A percentile compares a stretch with the other conserved stretches of the same genome.
These are phyloP conservation scores for Candida succiphila DNA, from an alignment of 805 yeast species.

Conservation along the genomic window DNA sequence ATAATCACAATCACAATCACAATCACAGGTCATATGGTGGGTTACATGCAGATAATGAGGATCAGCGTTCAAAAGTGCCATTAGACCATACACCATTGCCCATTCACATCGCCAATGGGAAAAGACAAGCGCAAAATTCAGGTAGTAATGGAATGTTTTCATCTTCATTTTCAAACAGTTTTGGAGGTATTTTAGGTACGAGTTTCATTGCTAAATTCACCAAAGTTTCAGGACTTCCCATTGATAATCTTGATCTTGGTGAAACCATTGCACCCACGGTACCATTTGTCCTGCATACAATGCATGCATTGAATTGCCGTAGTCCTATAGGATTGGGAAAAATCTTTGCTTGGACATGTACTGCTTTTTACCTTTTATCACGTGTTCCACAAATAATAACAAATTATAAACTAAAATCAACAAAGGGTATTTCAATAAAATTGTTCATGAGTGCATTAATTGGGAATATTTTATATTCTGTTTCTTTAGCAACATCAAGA, in stretches of 20 bases:
- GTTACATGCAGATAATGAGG: slow-evolving; percentile 3
- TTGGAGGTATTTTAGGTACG: slow-evolving; percentile 15
- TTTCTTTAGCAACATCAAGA: slow-evolving; percentile 36
- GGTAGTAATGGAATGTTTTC: slow-evolving; percentile 1
- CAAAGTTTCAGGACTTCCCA: slow-evolving; percentile 17
- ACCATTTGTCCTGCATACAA: background rate
- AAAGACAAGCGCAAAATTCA: slow-evolving; percentile 1
- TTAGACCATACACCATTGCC: slow-evolving; percentile 3
- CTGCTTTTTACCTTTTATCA: slow-evolving; percentile 36
- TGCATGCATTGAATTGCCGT: background rate
- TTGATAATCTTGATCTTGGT: too few relatives aligned
- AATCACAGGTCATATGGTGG: slow-evolving; percentile 1
- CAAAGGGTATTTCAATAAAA: slow-evolving; percentile 40
- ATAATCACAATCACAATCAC: background rate
- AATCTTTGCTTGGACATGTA: slow-evolving; percentile 41
- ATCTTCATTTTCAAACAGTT: slow-evolving; percentile 3
- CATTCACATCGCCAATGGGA: slow-evolving; percentile 2
- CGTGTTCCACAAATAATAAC: slow-evolving; percentile 42
- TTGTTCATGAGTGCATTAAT: slow-evolving; percentile 37
- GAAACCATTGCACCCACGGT: too few relatives aligned
- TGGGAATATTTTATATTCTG: slow-evolving; percentile 41
- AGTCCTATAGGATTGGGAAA: too few relatives aligned
- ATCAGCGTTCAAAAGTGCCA: slow-evolving; percentile 1
- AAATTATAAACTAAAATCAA: slow-evolving; percentile 34
- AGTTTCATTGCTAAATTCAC: slow-evolving; percentile 21